These are phyloP conservation scores for Marasmius fiardii DNA, from an alignment of 1,284 basidiomycete genomes.

Conservation along the genomic window DNA sequence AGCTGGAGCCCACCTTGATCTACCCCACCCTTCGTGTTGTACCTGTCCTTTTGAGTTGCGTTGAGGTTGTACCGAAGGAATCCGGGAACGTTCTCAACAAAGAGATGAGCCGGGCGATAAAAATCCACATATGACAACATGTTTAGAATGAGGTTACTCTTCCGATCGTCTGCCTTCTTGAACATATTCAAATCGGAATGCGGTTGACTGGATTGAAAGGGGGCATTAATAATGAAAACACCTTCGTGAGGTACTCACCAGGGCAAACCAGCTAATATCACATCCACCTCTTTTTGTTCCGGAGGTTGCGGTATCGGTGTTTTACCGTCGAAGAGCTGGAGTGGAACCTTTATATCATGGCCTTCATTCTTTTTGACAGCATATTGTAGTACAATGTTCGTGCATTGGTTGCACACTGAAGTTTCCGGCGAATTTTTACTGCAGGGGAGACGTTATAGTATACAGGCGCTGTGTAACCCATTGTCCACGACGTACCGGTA, in stretches of 20 bases:
- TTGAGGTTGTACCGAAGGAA: constrained; percentile 58
- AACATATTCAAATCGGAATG: constrained; percentile 57
- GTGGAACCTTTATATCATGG: constrained; percentile 32
- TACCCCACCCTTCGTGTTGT: constrained; percentile 57
- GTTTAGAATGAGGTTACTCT: constrained; percentile 54
- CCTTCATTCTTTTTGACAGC: constrained; percentile 45
- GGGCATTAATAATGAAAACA: constrained; percentile 2
- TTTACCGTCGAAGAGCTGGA: constrained; percentile 24
- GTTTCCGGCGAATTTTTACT: constrained; percentile 45
- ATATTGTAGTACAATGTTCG: constrained; percentile 56
- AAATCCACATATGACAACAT: constrained; percentile 65
- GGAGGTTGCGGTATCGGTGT: constrained; percentile 40
- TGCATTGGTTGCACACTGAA: constrained; percentile 54
- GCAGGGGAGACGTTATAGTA: constrained; percentile 15
- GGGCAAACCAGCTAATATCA: constrained; percentile 68
- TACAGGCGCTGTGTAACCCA: not conserved
- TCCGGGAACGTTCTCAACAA: constrained; percentile 74
- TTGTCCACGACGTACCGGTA: constrained; percentile 40
- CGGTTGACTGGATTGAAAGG: constrained; percentile 38
- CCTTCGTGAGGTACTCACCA: constrained; percentile 46
- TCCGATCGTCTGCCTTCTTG: constrained; percentile 46
- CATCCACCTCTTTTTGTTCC: constrained; percentile 50
- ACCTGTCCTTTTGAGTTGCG: constrained; percentile 41
- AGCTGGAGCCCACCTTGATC: constrained; percentile 68
- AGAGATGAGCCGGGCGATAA: constrained; percentile 53